Conservation (phyloP, 345 rosid genomes). For the Citrus trifoliata region DNA sequence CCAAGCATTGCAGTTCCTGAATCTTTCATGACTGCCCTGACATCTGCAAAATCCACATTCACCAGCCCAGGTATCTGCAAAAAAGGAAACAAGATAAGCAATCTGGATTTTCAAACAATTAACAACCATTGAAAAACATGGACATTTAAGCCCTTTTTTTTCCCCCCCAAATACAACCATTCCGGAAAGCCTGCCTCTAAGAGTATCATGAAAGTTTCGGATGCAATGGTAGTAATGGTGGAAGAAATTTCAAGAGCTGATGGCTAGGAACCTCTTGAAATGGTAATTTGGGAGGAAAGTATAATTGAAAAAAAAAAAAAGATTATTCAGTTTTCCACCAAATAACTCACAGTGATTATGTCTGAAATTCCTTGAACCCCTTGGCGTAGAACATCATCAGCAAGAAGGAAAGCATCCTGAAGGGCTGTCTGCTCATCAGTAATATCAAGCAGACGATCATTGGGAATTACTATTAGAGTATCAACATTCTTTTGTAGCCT, state of each 20-base stretch:
- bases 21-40: slow-evolving; percentile 92
- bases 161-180: not conserved
- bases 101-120: not conserved
- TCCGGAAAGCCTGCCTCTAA: not conserved
- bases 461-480: slow-evolving; percentile 94
- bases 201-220: not conserved
- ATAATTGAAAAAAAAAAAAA: not conserved
- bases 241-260: not conserved
- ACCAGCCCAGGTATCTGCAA: slow-evolving; percentile 94
- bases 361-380: slow-evolving; percentile 99
- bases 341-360: slow-evolving; percentile 77
- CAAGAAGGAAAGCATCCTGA: slow-evolving; percentile 98
- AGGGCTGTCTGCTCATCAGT: slow-evolving; percentile 98
- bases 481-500: slow-evolving; percentile 93
- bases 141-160: not conserved
- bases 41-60: slow-evolving; percentile 98
- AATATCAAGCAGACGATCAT: slow-evolving; percentile 93
- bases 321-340: not conserved
- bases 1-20: slow-evolving; percentile 99
- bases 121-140: not conserved
- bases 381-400: slow-evolving; percentile 95
- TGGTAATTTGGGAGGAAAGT: not conserved
- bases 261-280: not conserved
- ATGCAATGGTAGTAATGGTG: not conserved
- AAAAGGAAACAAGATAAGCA: not conserved